Evolutionary conservation across 2,329 filamentous ascomycete species (phyloP).

Genomic region (Beauveria australis): DNA sequence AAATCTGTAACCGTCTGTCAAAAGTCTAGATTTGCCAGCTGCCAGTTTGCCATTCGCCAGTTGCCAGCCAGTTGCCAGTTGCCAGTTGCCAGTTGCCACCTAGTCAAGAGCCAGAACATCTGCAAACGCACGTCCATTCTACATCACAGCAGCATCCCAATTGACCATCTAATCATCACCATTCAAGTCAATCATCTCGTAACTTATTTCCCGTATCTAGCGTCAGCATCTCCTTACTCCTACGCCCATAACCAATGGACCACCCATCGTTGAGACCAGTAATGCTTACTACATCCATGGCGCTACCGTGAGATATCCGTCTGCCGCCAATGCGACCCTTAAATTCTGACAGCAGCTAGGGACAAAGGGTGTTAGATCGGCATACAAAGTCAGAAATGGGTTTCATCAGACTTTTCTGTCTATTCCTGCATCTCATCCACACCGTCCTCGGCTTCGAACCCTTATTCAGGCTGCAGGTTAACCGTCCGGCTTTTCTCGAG

Average conservation of each 20-base stretch:
- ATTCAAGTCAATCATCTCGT: neutral
- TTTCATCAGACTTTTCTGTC: constrained; percentile 1
- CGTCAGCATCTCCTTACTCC: neutral
- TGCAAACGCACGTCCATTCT: neutral
- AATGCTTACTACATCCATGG: constrained; percentile 10
- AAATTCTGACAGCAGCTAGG: constrained; percentile 9
- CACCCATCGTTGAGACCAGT: neutral
- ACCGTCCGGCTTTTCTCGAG: neutral
- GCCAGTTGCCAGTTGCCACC: neutral
- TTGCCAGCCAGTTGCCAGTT: neutral
- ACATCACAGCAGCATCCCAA: neutral
- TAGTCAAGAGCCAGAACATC: neutral
- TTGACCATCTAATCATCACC: neutral
- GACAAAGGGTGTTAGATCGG: constrained; percentile 2
- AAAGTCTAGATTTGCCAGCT: neutral
- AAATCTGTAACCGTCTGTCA: neutral
- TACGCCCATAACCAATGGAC: neutral
- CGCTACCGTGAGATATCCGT: constrained; percentile 10
- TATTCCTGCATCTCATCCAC: neutral
- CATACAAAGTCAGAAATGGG: neutral
- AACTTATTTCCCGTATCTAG: neutral
- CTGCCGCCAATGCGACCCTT: constrained; percentile 11
- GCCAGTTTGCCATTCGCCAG: neutral
- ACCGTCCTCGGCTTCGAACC: neutral
- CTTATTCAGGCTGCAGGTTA: neutral